Evolutionary conservation across 139 green algal species (phyloP), one percentile per base, ranked within the genome.

Genomic region (Monoraphidium neglectum): DNA sequence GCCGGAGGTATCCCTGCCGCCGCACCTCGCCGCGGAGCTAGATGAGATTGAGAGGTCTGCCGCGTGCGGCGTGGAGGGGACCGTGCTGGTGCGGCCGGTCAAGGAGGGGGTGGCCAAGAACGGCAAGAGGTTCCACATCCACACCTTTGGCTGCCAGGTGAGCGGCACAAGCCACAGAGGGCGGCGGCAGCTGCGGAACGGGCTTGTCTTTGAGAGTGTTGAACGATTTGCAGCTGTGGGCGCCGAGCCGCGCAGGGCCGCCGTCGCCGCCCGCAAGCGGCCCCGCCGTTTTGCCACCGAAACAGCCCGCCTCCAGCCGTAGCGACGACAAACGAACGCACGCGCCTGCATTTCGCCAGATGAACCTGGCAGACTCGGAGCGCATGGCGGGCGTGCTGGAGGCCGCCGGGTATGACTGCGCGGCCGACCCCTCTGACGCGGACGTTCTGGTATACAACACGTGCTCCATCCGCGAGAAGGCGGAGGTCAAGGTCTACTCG

Each of bases 381-480:
- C 90, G 96, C 68, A 99, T 99, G 96, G 94, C 94, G 4, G 95
- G 95, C 4, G 89, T 88, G 46, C 87, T 99, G 24, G 95, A 99
- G 72, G 36, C 59, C 13, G 84, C 85, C 30, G 96, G 96, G 2
- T 99, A 98, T 83, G 70, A 72, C 24, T 93, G 92, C 70, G 85
- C 88, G 0, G 70, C 87, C 46, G 91, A 98, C 63, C 71, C 93
- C 0, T 71, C 82, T 4, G 78, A 92, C n/a, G 96, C 95, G 0
- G 86, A 98, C 64, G 93, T 99, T 37, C 81, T 99, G 3, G 88
- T 99, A 28, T 98, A 97, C 89, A 99, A 99, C 91, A 99, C 96
- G 6, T 99, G 96, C 87, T 93, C 85, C 67, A 99, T 99, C 72
- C 78, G 96, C 1, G 94, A 98, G 53, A 98, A 98, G 83, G 94